Conservation (phyloP, 1,139 yeast species). For the Ashbya aceris region DNA sequence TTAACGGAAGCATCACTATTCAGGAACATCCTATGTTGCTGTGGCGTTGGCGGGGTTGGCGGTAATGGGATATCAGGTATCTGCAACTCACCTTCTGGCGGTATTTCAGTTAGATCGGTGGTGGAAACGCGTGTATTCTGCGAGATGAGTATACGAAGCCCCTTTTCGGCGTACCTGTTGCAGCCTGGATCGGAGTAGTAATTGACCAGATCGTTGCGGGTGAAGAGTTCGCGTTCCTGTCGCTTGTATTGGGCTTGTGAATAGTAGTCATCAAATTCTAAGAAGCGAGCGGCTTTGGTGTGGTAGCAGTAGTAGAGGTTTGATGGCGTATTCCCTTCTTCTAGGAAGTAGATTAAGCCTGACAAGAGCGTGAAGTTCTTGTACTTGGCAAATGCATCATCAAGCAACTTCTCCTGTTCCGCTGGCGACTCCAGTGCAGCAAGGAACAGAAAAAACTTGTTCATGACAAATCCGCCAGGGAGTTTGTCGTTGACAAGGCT, state of each 20-base stretch:
- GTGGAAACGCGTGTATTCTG: constrained; percentile 16
- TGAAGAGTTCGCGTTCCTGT: constrained; percentile 14
- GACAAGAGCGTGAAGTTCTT: constrained; percentile 23
- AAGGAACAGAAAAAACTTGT: constrained; percentile 18
- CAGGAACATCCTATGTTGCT: constrained; percentile 12
- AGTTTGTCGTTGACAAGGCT: constrained; percentile 18
- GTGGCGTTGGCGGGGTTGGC: not conserved
- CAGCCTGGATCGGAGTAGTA: constrained; percentile 25
- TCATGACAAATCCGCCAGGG: constrained; percentile 17
- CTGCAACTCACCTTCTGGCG: constrained; percentile 2
- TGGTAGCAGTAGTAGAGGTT: constrained; percentile 25
- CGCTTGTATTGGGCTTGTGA: constrained; percentile 18
- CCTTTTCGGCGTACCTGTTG: constrained; percentile 24
- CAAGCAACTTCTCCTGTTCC: constrained; percentile 16
- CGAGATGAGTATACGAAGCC: constrained; percentile 22
- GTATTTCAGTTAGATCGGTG: constrained; percentile 17
- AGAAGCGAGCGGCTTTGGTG: constrained; percentile 21
- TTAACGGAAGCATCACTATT: constrained; percentile 14
- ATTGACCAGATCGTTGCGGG: constrained; percentile 24
- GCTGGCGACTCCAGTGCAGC: constrained; percentile 10
- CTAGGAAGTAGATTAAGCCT: constrained; percentile 25
- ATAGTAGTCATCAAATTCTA: constrained; percentile 22
- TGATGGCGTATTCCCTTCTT: constrained; percentile 14
- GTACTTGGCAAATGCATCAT: constrained; percentile 20
- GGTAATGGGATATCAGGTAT: not conserved